Base-by-base conservation (phyloP, 805 yeast genomes). In the Zygotorulaspora sp. region DNA sequence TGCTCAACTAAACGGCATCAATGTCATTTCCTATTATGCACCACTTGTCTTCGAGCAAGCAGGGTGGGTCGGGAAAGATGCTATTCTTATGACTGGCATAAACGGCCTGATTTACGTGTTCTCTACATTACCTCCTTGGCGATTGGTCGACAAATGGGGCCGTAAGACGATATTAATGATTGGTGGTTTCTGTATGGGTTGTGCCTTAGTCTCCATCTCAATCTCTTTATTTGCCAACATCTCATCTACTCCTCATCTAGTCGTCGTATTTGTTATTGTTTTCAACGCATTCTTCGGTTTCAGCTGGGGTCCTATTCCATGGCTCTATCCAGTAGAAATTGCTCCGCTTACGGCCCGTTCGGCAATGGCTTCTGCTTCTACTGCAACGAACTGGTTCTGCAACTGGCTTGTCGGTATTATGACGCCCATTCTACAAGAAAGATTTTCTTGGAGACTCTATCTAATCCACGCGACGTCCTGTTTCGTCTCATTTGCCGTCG, bases 301-400 rank as follows among this genome's bases (percentile, higher is more conserved):
- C 53, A 80, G 90, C 38, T 89, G 96, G 95, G 97, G 96, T 7
- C 95, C 96, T 3, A 79, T 88, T 38, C 95, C 95, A 9, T 87
- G 96, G 96, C 63, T 82, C 28, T 78, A 82, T 59, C 86, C 89
- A 49, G 81, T 85, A 44, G 96, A 86, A 63, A 86, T 89, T 33
- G 72, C 88, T 38, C 96, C 96, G 0, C 74, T 84, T 45, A 70
- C 80, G 13, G 86, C 87, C 8, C 74, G 97, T 37, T 86, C 95
- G 3, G 83, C 87, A 51, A 95, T 96, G 41, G 94, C 95, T 0
- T 85, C 95, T 2, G 66, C 86, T 45, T 82, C 95, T 0, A 88
- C 96, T 1, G 95, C 96, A 1, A 76, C 95, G 4, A 89, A 88
- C 59, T 88, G 97, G 97, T 73, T 85, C 5, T 88, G 86, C 67